Base-by-base conservation (phyloP, 768 basidiomycete genomes). In the Lactarius sp. region DNA sequence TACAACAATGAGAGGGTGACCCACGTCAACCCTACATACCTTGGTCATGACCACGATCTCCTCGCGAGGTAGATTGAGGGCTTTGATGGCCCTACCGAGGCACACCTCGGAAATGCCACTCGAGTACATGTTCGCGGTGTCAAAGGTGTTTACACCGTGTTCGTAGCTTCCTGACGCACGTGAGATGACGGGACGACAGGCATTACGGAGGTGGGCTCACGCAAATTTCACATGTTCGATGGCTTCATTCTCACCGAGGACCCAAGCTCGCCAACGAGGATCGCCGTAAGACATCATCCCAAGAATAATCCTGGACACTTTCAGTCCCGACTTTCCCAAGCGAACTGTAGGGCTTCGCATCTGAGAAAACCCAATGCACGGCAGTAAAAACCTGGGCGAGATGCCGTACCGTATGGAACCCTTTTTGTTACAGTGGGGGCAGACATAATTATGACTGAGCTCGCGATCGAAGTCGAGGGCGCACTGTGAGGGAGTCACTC, bases 301-400 rank as follows among this genome's bases (percentile, higher is more conserved):
- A 0, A 88, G 75, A 47, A 88, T 85, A 54, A 87, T 77, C 72
- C 79, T 83, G 31, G 85, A 87, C 0, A 88, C 80, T 70, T 87
- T 83, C 47, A 85, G 72, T 3, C 85, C 86, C 0, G 82, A 84
- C 6, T 79, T 83, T 27, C 78, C 78, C 12, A 73, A 69, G 37
- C 74, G 69, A 20, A 70, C 71, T 69, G 41, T 10, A 14, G 36
- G 9, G 50, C 20, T 39, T 47, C 27, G 13, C 2, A 9, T 61
- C 31, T 55, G 59, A 27, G 36, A 33, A 5, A 50, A 22, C 8
- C 22, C 6, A 31, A 8, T 27, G 27, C 27, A 27, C 27, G 27
- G 9, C 27, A 16, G 46, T 22, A 22, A 49, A 16, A 8, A 2
- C 13, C 13, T 7, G 22, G 10, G 10, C 5, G 27, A 20, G 44